Base-by-base conservation (phyloP, 1,284 basidiomycete species). In the Neonothopanus nambi region DNA sequence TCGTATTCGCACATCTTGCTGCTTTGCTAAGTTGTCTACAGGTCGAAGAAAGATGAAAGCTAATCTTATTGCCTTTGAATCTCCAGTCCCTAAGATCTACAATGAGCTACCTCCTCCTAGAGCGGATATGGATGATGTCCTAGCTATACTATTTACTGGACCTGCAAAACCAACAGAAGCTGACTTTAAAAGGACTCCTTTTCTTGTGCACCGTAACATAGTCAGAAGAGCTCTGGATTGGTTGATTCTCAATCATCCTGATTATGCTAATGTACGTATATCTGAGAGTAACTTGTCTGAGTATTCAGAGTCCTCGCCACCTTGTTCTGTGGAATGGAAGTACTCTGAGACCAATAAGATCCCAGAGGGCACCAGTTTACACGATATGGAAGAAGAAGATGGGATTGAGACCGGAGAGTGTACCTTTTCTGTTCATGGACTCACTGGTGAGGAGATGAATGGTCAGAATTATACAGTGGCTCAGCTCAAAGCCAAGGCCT, bases 201-300 rank as follows among this genome's bases (percentile, higher is more conserved):
- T 62, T 13, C 66, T 64, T 0, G 43, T 70, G 0, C 36, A 63
- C 3, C 26, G 61, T 18, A 57, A 59, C 3, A 46, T 52, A 3
- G 66, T 70, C 3, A 24, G 18, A 3, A 21, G 37, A 4, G 69
- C 68, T 2, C 40, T 72, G 3, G 49, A 67, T 11, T 71, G 67
- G 68, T 51, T 70, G 3, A 65, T 62, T 26, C 47, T 67, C 3
- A 71, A 71, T 51, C 65, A 71, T 58, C 0, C 9, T 20, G 64
- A 67, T 35, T 70, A 70, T 49, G 18, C 2, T 6, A 64, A 69
- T 54, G 20, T 72, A 0, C 49, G 48, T 9, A 66, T 72, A 18
- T 52, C 42, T 6, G 8, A 30, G 5, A 11, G n/a, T 7, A 44
- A 52, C 28, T 17, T 52, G 12, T 40, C 20, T 5, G 2, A n/a